Evolutionary conservation across 2,329 filamentous ascomycete species (phyloP).

Genomic region (Lomentospora prolificans): DNA sequence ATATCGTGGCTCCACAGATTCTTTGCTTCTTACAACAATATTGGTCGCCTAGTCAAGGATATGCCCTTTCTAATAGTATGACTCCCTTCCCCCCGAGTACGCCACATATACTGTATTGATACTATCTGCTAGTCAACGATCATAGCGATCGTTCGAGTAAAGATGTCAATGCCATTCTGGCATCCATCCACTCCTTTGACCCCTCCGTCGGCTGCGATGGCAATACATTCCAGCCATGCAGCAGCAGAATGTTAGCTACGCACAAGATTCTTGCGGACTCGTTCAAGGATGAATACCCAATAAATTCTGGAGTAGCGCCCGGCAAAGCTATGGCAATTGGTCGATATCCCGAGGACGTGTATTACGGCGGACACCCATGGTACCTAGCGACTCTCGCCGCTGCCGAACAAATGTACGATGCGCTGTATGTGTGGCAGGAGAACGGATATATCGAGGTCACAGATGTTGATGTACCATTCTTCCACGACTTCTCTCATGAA

Average conservation of each 20-base stretch:
- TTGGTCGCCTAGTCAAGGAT: conserved; percentile 42
- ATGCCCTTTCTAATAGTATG: neutral
- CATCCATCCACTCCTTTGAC: conserved; percentile 61
- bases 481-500: conserved; percentile 51
- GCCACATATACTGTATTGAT: conserved; percentile 55
- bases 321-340: conserved; percentile 55
- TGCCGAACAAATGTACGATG: conserved; percentile 71
- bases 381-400: conserved; percentile 67
- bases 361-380: conserved; percentile 75
- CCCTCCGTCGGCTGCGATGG: conserved; percentile 55
- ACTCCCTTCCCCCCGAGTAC: neutral
- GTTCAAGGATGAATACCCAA: conserved; percentile 54
- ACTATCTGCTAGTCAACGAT: conserved; percentile 40
- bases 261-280: conserved; percentile 67
- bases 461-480: conserved; percentile 58
- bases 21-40: conserved; percentile 67
- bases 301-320: conserved; percentile 56
- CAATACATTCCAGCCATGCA: conserved; percentile 70
- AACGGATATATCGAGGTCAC: conserved; percentile 55
- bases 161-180: conserved; percentile 61
- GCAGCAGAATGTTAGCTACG: conserved; percentile 57
- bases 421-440: conserved; percentile 60
- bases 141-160: conserved; percentile 55
- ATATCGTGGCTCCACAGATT: conserved; percentile 56
- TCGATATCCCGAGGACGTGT: conserved; percentile 62